These are phyloP conservation scores for Fonsecaea monophora DNA, from an alignment of 2,329 filamentous ascomycete genomes.

Conservation along the genomic window DNA sequence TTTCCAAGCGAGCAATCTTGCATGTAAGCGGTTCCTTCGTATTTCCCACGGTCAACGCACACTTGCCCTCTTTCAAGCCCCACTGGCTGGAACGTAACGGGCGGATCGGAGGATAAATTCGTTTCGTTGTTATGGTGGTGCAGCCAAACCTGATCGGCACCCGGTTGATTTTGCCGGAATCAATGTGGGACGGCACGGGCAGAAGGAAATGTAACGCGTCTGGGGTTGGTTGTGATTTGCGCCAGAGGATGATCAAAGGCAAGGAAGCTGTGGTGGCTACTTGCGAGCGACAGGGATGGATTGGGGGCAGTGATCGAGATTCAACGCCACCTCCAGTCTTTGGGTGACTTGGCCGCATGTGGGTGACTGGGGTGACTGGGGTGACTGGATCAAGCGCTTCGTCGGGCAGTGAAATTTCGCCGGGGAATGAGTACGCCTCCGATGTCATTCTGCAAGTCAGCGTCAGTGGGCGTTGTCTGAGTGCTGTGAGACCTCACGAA, in stretches of 20 bases:
- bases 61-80: neutral
- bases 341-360: neutral
- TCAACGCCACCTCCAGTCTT: neutral
- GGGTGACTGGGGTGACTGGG: neutral
- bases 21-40: neutral
- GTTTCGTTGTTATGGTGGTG: neutral
- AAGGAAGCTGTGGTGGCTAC: neutral
- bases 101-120: neutral
- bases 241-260: neutral
- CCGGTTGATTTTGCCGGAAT: neutral
- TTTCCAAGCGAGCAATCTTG: neutral
- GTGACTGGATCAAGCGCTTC: neutral
- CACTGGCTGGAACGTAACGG: no score
- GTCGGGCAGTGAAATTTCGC: neutral
- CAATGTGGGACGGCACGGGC: neutral
- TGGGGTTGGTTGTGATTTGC: neutral
- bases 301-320: neutral
- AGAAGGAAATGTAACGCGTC: neutral
- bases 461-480: conserved; percentile 13
- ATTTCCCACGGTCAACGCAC: neutral
- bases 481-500: conserved; percentile 27
- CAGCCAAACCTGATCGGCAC: neutral
- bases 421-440: neutral
- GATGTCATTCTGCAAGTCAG: conserved; percentile 17
- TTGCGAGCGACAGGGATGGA: neutral